phyloP scores from a whole-genome alignment of 225 moss, liverwort and hornwort species.

The Rhytidiadelphus loreus region DNA sequence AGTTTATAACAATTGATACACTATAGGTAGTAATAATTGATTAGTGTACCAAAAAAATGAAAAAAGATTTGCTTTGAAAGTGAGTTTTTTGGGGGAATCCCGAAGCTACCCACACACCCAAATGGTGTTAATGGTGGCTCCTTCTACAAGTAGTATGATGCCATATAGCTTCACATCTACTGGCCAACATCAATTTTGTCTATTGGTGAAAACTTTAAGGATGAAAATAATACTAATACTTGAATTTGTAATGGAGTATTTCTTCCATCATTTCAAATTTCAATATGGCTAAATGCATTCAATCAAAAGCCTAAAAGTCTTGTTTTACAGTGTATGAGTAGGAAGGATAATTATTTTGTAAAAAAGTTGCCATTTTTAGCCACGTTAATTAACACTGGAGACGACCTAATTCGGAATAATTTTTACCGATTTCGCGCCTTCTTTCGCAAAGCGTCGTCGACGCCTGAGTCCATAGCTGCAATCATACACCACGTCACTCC shows the following conservation, averaged over 20 bases:
- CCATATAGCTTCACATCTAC: not conserved
- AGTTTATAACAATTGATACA: not conserved
- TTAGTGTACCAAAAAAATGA: not conserved
- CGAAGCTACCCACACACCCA: not conserved
- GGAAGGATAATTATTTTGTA: not conserved
- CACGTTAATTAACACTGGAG: not conserved
- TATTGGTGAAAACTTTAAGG: not conserved
- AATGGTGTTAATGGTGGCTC: not conserved
- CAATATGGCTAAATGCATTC: not conserved
- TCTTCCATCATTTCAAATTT: not conserved
- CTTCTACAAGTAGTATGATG: not conserved
- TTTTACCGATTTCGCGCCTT: not conserved
- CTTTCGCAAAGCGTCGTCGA: not conserved
- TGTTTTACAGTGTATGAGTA: too few species aligned
- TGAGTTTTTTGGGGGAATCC: not conserved
- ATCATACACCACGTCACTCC: not conserved
- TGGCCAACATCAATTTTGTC: not conserved
- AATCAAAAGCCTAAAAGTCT: not conserved
- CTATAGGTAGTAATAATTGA: not conserved
- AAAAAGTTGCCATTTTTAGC: not conserved
- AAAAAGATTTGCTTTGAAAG: not conserved
- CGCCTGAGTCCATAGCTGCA: not conserved
- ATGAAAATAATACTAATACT: not conserved
- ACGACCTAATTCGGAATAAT: not conserved
- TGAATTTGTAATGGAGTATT: not conserved